These are phyloP conservation scores for Paraphoma sp. DNA, from an alignment of 2,329 filamentous ascomycete species.

Conservation along the genomic window DNA sequence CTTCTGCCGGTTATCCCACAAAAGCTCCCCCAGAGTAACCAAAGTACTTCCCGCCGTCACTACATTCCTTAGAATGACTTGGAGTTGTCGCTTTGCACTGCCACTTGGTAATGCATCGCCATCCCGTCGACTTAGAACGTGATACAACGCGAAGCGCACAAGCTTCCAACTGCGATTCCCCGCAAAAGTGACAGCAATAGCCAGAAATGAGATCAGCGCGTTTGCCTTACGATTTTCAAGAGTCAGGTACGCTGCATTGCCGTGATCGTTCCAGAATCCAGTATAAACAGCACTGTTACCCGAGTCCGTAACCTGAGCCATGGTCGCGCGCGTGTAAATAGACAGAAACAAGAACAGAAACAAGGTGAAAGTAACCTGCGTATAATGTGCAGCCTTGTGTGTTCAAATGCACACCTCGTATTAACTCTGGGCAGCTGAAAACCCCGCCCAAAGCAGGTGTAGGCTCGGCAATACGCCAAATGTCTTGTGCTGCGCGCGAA, in stretches of 20 bases:
- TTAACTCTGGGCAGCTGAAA: background rate
- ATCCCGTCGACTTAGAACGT: background rate
- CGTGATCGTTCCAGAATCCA: conserved; percentile 4
- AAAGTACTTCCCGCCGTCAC: conserved; percentile 4
- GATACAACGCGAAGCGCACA: background rate
- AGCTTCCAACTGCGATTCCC: conserved; percentile 3
- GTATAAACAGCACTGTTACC: background rate
- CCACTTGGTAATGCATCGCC: background rate
- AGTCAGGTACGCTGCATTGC: background rate
- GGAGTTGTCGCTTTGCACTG: background rate
- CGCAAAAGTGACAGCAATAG: background rate
- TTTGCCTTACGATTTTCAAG: background rate
- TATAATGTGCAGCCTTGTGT: background rate
- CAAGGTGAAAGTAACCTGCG: background rate
- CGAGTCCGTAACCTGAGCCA: background rate
- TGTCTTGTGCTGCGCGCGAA: background rate
- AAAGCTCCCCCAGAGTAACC: background rate
- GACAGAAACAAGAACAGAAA: background rate
- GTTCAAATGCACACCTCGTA: background rate
- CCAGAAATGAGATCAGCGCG: background rate
- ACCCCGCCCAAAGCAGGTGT: too few relatives aligned
- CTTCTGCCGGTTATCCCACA: background rate
- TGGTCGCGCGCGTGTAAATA: background rate
- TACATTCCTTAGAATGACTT: conserved; percentile 3
- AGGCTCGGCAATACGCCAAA: conserved; percentile 3